These are phyloP conservation scores for Polytolypa hystricis DNA, from an alignment of 2,329 filamentous ascomycete genomes.

Conservation along the genomic window DNA sequence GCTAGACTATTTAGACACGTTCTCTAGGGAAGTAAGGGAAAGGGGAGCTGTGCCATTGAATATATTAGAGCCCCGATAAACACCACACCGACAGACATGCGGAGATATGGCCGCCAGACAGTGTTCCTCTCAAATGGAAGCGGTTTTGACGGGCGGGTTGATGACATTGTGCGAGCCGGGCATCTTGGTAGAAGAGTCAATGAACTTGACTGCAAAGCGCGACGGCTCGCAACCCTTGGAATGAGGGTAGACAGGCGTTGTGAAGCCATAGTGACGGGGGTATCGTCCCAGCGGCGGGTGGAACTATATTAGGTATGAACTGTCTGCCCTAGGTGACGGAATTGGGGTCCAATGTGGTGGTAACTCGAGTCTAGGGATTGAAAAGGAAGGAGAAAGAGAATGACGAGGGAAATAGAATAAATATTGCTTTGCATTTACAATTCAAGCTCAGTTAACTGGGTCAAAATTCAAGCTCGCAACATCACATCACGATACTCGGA, in stretches of 20 bases:
- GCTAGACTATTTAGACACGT: not conserved
- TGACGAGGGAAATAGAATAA: not conserved
- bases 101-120: constrained; percentile 37
- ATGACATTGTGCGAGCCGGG: constrained; percentile 19
- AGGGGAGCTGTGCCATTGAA: constrained; percentile 37
- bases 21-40: no score
- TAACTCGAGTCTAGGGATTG: no score
- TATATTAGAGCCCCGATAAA: constrained; percentile 40
- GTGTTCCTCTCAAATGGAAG: constrained; percentile 20
- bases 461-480: no score
- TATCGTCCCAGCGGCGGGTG: no score
- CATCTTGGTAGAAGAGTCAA: constrained; percentile 11
- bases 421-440: no score
- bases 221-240: constrained; percentile 22
- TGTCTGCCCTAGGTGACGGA: no score
- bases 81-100: constrained; percentile 38
- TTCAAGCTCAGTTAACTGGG: no score
- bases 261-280: constrained; percentile 19
- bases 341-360: no score
- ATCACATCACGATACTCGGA: no score
- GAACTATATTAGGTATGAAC: no score
- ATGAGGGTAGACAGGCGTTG: constrained; percentile 23
- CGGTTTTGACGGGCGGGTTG: constrained; percentile 15
- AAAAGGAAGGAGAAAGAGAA: constrained; percentile 5
- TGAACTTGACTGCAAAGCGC: constrained; percentile 16